A percentile compares a stretch with the other conserved stretches of the same genome.
These are phyloP conservation scores for Clonostachys sp. DNA, from an alignment of 2,329 filamentous ascomycete species.

Conservation along the genomic window DNA sequence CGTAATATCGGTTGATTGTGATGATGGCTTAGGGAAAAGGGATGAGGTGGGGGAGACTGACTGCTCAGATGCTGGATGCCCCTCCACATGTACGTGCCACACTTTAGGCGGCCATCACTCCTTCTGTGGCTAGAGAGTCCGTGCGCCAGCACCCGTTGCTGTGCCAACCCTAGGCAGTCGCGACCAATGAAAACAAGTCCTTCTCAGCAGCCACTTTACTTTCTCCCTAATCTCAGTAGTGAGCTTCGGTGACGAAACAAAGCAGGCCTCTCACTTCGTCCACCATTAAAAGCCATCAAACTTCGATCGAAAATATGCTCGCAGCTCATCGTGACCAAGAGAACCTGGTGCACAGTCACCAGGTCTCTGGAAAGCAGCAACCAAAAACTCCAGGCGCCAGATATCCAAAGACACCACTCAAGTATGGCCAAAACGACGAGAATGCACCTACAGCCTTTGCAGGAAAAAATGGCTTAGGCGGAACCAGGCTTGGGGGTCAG, in stretches of 20 bases:
- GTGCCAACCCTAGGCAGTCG: no score
- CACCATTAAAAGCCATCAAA: no score
- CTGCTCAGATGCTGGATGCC: slow-evolving; percentile 14
- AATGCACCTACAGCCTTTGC: slow-evolving; percentile 52
- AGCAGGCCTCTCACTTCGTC: no score
- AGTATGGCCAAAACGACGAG: slow-evolving; percentile 76
- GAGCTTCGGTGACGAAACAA: no score
- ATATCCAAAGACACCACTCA: slow-evolving; percentile 79
- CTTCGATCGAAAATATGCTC: slow-evolving; percentile 49
- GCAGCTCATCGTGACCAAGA: slow-evolving; percentile 81
- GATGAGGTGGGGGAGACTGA: slow-evolving; percentile 18
- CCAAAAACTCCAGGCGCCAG: slow-evolving; percentile 77
- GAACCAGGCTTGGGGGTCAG: slow-evolving; percentile 51
- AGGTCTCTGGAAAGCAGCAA: slow-evolving; percentile 62
- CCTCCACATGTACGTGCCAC: slow-evolving; percentile 17
- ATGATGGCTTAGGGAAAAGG: slow-evolving; percentile 23
- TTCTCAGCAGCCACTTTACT: no score
- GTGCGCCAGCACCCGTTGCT: no score
- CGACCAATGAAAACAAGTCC: no score
- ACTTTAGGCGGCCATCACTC: no score
- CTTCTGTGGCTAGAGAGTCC: no score
- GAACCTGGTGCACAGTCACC: slow-evolving; percentile 74
- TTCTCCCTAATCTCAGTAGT: no score
- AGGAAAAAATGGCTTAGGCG: slow-evolving; percentile 38
- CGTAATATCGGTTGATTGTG: slow-evolving; percentile 9